Percentiles rank a stretch among this genome's conserved stretches.
Evolutionary conservation across 805 yeast genomes (phyloP).

Genomic region (Clavispora carvajalis): DNA sequence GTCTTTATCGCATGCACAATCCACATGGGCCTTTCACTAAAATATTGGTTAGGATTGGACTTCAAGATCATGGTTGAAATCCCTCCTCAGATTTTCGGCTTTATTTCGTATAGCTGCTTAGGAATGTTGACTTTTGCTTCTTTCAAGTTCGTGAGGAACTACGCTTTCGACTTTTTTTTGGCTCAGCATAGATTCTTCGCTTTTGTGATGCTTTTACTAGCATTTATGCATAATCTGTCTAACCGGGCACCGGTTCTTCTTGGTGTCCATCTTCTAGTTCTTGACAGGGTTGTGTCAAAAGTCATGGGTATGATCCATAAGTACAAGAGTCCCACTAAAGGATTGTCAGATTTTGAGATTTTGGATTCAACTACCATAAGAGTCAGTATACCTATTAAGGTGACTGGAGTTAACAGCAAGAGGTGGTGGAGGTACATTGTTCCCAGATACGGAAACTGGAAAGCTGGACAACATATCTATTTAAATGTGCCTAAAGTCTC

Average conservation of each 20-base stretch:
- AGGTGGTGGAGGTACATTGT: slow-evolving; percentile 25
- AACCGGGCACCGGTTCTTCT: slow-evolving; percentile 30
- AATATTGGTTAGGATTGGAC: slow-evolving; percentile 39
- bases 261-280: slow-evolving; percentile 39
- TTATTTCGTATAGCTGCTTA: slow-evolving; percentile 38
- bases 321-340: slow-evolving; percentile 32
- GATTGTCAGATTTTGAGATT: slow-evolving; percentile 32
- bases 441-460: slow-evolving; percentile 40
- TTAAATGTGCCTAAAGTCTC: slow-evolving; percentile 37
- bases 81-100: slow-evolving; percentile 49
- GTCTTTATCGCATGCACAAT: slow-evolving; percentile 31
- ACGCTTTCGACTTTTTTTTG: slow-evolving; percentile 40
- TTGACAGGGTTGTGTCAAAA: slow-evolving; percentile 33
- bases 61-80: slow-evolving; percentile 36
- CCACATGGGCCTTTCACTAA: slow-evolving; percentile 29
- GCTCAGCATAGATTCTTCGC: slow-evolving; percentile 38
- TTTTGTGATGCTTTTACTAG: slow-evolving; percentile 38
- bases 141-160: slow-evolving; percentile 28
- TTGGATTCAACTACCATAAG: slow-evolving; percentile 38
- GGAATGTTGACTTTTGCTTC: slow-evolving; percentile 33
- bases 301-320: slow-evolving; percentile 29
- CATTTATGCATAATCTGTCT: slow-evolving; percentile 36
- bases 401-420: slow-evolving; percentile 11
- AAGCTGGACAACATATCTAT: slow-evolving; percentile 43
- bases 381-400: slow-evolving; percentile 32